A percentile compares a stretch with the other conserved stretches of the same genome.
Evolutionary conservation across 2,329 filamentous ascomycete genomes (phyloP).

Genomic region (Didymella exigua): DNA sequence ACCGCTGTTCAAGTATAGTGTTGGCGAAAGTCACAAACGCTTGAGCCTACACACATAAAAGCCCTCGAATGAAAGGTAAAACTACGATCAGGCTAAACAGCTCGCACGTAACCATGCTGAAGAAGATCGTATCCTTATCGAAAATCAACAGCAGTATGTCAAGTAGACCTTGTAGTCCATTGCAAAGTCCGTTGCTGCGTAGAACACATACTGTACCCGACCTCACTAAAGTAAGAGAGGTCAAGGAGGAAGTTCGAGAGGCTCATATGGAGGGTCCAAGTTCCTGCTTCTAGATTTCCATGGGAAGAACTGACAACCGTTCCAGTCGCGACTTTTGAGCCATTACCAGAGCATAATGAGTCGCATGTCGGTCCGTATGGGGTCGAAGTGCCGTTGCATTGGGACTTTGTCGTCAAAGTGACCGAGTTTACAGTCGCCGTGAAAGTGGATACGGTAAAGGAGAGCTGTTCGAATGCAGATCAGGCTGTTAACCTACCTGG

Average conservation of each 20-base stretch:
- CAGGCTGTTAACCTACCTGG: neutral
- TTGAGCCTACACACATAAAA: neutral
- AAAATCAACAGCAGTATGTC: neutral
- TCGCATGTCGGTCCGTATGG: constrained; percentile 19
- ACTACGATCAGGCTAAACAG: too few relatives aligned
- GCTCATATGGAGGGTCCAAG: neutral
- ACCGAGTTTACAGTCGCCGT: neutral
- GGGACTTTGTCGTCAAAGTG: constrained; percentile 7
- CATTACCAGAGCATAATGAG: constrained; percentile 16
- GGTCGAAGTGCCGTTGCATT: constrained; percentile 16
- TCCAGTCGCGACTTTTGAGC: neutral
- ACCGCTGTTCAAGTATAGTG: neutral
- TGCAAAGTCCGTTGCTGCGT: neutral
- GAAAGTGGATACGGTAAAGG: neutral
- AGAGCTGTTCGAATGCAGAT: neutral
- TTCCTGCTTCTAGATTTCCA: too few relatives aligned
- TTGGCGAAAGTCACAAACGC: neutral
- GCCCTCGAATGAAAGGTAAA: too few relatives aligned
- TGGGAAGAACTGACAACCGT: neutral
- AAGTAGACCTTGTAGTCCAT: neutral
- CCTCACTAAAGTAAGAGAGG: neutral
- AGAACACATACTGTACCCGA: neutral
- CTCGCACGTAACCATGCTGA: neutral
- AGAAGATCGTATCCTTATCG: neutral
- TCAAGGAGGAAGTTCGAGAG: neutral